Conservation (phyloP, 345 rosid species). For the Aquilaria malaccensis region DNA sequence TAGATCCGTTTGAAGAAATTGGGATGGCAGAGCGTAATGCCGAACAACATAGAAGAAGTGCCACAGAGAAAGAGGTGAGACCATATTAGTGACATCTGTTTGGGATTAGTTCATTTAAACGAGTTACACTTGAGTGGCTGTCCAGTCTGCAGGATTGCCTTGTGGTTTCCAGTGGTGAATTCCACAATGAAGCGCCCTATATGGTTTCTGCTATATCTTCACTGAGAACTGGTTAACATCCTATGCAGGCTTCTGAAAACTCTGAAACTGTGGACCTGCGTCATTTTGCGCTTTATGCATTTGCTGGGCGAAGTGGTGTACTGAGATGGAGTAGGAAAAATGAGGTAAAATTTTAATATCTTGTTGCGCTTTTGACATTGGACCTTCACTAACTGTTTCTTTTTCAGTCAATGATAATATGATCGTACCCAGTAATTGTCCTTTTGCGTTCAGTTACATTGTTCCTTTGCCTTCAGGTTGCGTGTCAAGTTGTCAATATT, state of each 20-base stretch:
- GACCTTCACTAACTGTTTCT: neutral
- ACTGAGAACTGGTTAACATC: slow-evolving; percentile 8
- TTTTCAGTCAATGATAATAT: neutral
- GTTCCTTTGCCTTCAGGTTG: too few species aligned
- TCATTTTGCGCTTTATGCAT: slow-evolving; percentile 90
- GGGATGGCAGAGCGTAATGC: slow-evolving; percentile 65
- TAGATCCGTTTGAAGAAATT: slow-evolving; percentile 89
- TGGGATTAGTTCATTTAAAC: neutral
- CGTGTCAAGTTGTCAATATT: too few species aligned
- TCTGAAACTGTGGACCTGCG: slow-evolving; percentile 67
- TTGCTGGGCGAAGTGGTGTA: slow-evolving; percentile 69
- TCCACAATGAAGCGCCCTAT: neutral
- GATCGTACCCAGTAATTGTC: neutral
- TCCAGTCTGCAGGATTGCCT: neutral
- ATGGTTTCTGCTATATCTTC: neutral
- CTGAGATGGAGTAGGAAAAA: slow-evolving; percentile 86
- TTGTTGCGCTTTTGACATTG: neutral
- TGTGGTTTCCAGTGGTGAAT: neutral
- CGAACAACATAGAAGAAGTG: slow-evolving; percentile 86
- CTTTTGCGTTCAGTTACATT: too few species aligned
- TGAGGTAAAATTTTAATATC: slow-evolving; percentile 42
- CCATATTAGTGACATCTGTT: neutral
- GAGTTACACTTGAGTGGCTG: slow-evolving; percentile 1
- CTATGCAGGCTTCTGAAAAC: slow-evolving; percentile 62
- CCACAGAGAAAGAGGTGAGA: slow-evolving; percentile 74